These are phyloP conservation scores for Teunomyces kruisii DNA, from an alignment of 805 yeast species.

Conservation along the genomic window DNA sequence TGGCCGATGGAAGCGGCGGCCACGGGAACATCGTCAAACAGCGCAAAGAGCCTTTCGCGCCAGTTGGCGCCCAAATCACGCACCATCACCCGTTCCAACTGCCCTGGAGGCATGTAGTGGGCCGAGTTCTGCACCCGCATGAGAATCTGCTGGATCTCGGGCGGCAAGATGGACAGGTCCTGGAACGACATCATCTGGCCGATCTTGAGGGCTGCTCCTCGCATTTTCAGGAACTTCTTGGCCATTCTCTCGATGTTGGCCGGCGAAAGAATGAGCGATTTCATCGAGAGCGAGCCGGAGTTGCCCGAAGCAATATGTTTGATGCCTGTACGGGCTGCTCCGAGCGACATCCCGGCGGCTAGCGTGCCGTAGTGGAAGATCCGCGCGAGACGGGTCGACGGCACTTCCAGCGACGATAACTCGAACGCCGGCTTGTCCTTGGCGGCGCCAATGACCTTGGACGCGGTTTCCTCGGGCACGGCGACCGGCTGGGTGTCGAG, in stretches of 20 bases:
- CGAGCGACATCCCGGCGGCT: constrained; percentile 88
- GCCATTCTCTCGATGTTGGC: constrained; percentile 86
- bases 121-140: constrained; percentile 90
- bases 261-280: constrained; percentile 68
- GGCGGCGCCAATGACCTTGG: constrained; percentile 7
- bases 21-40: constrained; percentile 84
- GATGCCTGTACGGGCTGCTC: constrained; percentile 77
- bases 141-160: constrained; percentile 77
- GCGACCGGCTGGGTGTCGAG: background rate
- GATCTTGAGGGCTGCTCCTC: constrained; percentile 97
- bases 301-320: constrained; percentile 62
- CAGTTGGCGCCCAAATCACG: constrained; percentile 77
- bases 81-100: constrained; percentile 72
- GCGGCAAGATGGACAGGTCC: constrained; percentile 80
- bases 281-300: constrained; percentile 46
- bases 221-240: constrained; percentile 84
- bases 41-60: constrained; percentile 63
- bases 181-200: constrained; percentile 98
- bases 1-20: constrained; percentile 99
- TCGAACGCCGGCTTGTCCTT: constrained; percentile 3
- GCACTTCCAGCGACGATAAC: constrained; percentile 63
- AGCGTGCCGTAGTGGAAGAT: constrained; percentile 89
- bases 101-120: constrained; percentile 94
- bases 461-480: background rate
- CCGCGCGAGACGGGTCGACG: constrained; percentile 82